Evolutionary conservation across 352 stramenopile species (phyloP).

Genomic region (Pythium phragmiticola): DNA sequence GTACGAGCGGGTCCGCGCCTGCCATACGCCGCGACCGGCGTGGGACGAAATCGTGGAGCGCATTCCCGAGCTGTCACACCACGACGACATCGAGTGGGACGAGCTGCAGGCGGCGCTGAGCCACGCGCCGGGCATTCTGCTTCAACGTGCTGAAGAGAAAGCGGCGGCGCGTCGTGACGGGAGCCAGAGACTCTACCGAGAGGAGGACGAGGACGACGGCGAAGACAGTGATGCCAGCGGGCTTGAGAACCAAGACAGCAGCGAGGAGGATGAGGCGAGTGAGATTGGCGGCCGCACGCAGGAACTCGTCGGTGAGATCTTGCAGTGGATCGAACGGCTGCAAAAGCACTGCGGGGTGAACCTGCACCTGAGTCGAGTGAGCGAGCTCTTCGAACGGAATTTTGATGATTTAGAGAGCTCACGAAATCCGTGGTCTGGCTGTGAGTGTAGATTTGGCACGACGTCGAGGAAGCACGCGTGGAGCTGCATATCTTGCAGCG

Average conservation of each 20-base stretch:
- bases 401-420: no score
- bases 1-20: conserved; percentile 37
- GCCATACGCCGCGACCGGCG: conserved; percentile 64
- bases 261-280: not conserved
- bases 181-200: conserved; percentile 5
- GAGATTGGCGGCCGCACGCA: conserved; percentile 31
- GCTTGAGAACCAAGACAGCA: conserved; percentile 1
- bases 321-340: conserved; percentile 77
- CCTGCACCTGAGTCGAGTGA: conserved; percentile 66
- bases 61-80: conserved; percentile 56
- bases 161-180: not conserved
- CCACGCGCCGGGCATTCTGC: conserved; percentile 3
- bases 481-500: conserved; percentile 74
- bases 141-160: conserved; percentile 3
- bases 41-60: conserved; percentile 61
- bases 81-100: conserved; percentile 57
- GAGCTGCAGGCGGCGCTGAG: conserved; percentile 22
- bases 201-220: not conserved
- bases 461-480: conserved; percentile 73
- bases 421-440: not conserved
- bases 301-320: conserved; percentile 64
- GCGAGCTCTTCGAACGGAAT: not conserved
- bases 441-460: conserved; percentile 61
- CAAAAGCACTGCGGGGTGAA: conserved; percentile 81
- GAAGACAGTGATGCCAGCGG: not conserved